Conservation (phyloP, 1,284 basidiomycete genomes). For the Marasmius oreades region DNA sequence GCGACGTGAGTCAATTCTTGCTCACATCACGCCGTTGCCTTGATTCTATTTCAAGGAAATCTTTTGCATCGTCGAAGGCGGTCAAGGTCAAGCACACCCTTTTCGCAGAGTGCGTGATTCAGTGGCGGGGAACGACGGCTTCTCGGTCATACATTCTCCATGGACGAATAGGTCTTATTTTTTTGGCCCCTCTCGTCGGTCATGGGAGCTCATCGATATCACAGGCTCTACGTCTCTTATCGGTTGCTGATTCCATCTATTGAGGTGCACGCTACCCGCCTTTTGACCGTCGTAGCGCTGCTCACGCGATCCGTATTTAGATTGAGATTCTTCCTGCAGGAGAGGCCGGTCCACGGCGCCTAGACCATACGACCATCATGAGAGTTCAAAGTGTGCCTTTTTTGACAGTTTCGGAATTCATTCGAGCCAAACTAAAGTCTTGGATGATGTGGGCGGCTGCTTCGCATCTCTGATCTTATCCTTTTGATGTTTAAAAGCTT, state of each 20-base stretch:
- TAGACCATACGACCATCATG: slow-evolving; percentile 64
- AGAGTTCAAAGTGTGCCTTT: slow-evolving; percentile 67
- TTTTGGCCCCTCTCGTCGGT: slow-evolving; percentile 5
- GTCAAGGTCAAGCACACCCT: slow-evolving; percentile 40
- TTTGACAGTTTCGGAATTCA: slow-evolving; percentile 73
- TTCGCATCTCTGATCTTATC: slow-evolving; percentile 12
- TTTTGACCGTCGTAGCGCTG: slow-evolving; percentile 11
- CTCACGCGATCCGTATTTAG: slow-evolving; percentile 31
- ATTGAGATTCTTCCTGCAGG: slow-evolving; percentile 80
- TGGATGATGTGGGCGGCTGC: slow-evolving; percentile 64
- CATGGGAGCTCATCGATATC: slow-evolving; percentile 15
- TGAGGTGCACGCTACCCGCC: slow-evolving; percentile 27
- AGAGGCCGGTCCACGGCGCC: slow-evolving; percentile 70
- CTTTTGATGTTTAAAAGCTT: slow-evolving; percentile 15
- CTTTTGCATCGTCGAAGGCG: slow-evolving; percentile 51
- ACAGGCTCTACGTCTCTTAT: slow-evolving; percentile 54
- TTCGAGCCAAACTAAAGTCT: slow-evolving; percentile 72
- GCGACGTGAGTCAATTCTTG: slow-evolving; percentile 43
- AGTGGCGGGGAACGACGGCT: slow-evolving; percentile 40
- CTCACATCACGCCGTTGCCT: slow-evolving; percentile 1
- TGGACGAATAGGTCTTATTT: slow-evolving; percentile 46
- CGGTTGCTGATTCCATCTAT: slow-evolving; percentile 43
- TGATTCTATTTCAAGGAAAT: slow-evolving; percentile 37
- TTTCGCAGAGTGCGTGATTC: slow-evolving; percentile 53
- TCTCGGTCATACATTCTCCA: slow-evolving; percentile 41